Evolutionary conservation across 75 land plant genomes (phyloP), one percentile per base, ranked within the genome.

Genomic region (Sequoia sempervirens): DNA sequence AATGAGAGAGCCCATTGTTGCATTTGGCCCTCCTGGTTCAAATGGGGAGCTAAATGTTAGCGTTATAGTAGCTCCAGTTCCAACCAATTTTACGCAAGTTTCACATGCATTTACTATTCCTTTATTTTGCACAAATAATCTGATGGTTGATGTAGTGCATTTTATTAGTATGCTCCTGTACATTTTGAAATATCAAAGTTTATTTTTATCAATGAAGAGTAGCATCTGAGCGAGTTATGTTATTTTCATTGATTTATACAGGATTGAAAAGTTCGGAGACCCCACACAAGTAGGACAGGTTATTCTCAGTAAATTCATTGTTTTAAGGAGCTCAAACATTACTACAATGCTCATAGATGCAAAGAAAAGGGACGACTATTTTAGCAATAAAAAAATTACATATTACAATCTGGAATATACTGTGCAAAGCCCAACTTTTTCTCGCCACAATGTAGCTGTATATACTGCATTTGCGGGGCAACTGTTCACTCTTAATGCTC

Each of bases 11-110:
- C 99, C 99, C 3, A 86, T 91, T 20, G 95, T 88, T 14, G 98
- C 99, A 38, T 97, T 95, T 86, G 98, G 99, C 13, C 99, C 98
- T 12, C 99, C 99, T 3, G 98, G 96, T 40, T 85, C 98, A 58
- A 87, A 52, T 50, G 99, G 99, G 7, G 99, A 97, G 91, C 90
- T 96, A 52, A 95, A 97, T 84, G 96, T 97, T 80, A 97, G 99
- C 61, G 94, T 97, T 86, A 89, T 97, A 52, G 95, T 93, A 43
- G 92, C 99, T 5, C 90, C 92, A 0, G 91, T 93, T 13, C 87
- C 94, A 46, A 90, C 82, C 3, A 91, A 89, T 74, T 97, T 95
- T 90, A 86, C 87, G 99, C 93, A 92, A 84, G 90, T 69, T 69
- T 68, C 40, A 13, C 81, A 46, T 50, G 56, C 50, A 15, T 72